Base-by-base conservation (phyloP, 2,329 filamentous ascomycete species). In the Fusarium udum region DNA sequence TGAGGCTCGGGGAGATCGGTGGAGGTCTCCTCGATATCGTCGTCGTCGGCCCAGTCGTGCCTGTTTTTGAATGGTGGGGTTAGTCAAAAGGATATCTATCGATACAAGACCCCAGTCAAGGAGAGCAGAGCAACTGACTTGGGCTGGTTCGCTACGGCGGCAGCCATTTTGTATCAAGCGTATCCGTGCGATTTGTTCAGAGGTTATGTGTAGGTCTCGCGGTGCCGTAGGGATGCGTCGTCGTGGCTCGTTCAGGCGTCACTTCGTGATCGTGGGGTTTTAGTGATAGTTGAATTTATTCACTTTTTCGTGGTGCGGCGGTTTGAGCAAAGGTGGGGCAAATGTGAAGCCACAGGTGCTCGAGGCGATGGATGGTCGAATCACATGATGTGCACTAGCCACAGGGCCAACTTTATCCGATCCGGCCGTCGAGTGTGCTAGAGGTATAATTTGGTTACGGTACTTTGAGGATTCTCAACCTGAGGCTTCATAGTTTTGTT, bases 21-120 rank as follows among this genome's bases (percentile, higher is more conserved):
- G 77, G 83, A 80, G 77, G 89, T 86, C 86, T 93, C 90, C 84
- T 96, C 93, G 85, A 94, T 92, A 80, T 95, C 93, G 82, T 97
- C 95, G 82, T 96, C 94, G 86, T 98, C 96, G 83, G 96, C 95
- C 95, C 95, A 98, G 89, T 98, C 95, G 78, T 87, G 86, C 82
- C 86, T 87, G 42, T 72, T 85, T 78, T 77, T 75, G 57, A 69
- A 77, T 81, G 77, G 80, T 81, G 82, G 81, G 80, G 82, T 83
- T 79, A 83, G 80, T 77, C 69, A 79, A 71, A 71, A 71, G 56
- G 64, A 71, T 64, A 64, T 71, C 74, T 18, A 39, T 39, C 26
- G 69, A 68, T 61, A 60, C 43, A 65, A 45, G 32, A 69, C 71
- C 69, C 64, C 66, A 67, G 68, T 70, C 66, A 45, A 58, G 61